phyloP scores from a whole-genome alignment of 1,284 basidiomycete species.

The Tilletiopsis washingtonensis region DNA sequence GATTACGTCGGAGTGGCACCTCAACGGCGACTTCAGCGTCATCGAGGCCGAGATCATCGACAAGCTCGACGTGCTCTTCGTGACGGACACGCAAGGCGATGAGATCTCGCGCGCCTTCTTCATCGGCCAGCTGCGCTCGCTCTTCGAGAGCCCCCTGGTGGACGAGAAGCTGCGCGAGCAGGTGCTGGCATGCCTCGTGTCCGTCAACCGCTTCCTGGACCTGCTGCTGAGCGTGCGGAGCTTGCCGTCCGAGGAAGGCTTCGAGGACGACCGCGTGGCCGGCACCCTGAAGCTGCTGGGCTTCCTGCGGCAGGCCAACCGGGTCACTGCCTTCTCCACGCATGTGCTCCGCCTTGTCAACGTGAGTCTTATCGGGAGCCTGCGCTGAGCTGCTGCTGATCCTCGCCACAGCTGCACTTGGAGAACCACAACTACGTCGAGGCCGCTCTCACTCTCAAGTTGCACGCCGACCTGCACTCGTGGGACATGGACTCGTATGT shows the following conservation, averaged over 20 bases:
- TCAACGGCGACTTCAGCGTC: constrained; percentile 40
- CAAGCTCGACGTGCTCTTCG: constrained; percentile 80
- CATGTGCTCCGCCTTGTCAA: constrained; percentile 43
- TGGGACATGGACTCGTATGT: constrained; percentile 70
- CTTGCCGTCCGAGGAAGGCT: constrained; percentile 51
- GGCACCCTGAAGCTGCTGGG: constrained; percentile 64
- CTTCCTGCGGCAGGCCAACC: constrained; percentile 39
- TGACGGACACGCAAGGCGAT: constrained; percentile 80
- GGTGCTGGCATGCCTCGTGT: constrained; percentile 74
- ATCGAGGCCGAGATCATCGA: constrained; percentile 90
- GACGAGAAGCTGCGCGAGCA: constrained; percentile 69
- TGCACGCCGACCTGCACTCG: constrained; percentile 86
- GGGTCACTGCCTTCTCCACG: constrained; percentile 37
- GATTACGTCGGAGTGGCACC: constrained; percentile 71
- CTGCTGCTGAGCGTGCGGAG: constrained; percentile 83
- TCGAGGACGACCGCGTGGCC: constrained; percentile 76
- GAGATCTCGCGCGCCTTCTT: constrained; percentile 86
- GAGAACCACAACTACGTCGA: constrained; percentile 82
- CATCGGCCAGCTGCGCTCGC: constrained; percentile 76
- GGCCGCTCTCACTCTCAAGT: constrained; percentile 72
- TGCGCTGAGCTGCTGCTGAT: background rate
- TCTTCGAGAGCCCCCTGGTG: constrained; percentile 75
- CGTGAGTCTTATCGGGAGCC: constrained; percentile 4
- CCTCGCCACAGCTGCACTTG: constrained; percentile 53
- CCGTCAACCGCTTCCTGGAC: constrained; percentile 87